phyloP scores from a whole-genome alignment of 805 yeast genomes.

The Candida palmyrensis region DNA sequence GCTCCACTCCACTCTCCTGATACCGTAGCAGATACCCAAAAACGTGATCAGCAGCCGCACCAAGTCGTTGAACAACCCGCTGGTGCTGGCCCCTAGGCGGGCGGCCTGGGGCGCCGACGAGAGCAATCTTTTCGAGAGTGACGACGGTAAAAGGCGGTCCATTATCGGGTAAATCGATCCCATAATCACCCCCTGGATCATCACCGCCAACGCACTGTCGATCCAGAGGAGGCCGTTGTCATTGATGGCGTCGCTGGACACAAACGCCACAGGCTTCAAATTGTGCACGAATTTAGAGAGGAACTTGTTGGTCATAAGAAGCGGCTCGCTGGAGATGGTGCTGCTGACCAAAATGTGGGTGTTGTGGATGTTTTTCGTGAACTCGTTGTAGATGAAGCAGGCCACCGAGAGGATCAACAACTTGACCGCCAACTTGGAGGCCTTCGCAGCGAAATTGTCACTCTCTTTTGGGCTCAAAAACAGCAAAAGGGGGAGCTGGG shows the following conservation, averaged over 20 bases:
- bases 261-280: slow-evolving; percentile 12
- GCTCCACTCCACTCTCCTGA: slow-evolving; percentile 65
- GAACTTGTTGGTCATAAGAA: slow-evolving; percentile 27
- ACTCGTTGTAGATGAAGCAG: slow-evolving; percentile 50
- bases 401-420: slow-evolving; percentile 29
- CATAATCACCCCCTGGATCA: slow-evolving; percentile 53
- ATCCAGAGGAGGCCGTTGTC: not conserved
- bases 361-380: slow-evolving; percentile 48
- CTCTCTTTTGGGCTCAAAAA: too few species aligned
- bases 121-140: slow-evolving; percentile 26
- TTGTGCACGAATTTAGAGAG: slow-evolving; percentile 20
- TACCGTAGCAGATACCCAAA: slow-evolving; percentile 66
- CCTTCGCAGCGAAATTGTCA: not conserved
- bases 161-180: slow-evolving; percentile 49
- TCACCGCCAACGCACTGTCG: slow-evolving; percentile 5
- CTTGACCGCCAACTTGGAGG: slow-evolving; percentile 8
- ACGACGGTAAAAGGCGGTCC: slow-evolving; percentile 27
- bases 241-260: not conserved
- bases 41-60: slow-evolving; percentile 50
- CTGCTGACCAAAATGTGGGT: slow-evolving; percentile 39
- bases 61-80: slow-evolving; percentile 29
- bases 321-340: slow-evolving; percentile 37
- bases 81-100: not conserved
- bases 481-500: too few species aligned
- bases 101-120: slow-evolving; percentile 32